phyloP scores from a whole-genome alignment of 768 basidiomycete genomes.

The Hypholoma sublateritium region DNA sequence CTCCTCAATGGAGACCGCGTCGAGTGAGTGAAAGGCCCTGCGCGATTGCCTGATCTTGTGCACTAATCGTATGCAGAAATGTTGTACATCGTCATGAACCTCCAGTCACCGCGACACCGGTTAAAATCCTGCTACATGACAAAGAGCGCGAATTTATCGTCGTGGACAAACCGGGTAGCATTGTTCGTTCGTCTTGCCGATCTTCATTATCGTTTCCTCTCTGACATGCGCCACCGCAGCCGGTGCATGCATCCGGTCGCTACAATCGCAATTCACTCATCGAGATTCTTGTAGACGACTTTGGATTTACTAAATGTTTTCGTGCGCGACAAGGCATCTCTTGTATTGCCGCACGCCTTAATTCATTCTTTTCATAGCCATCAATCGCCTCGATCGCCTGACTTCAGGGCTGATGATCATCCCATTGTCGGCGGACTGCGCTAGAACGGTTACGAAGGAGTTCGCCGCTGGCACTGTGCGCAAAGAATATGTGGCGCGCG shows the following conservation, averaged over 20 bases:
- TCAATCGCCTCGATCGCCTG: slow-evolving; percentile 90
- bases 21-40: slow-evolving; percentile 52
- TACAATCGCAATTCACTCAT: slow-evolving; percentile 88
- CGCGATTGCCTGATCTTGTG: slow-evolving; percentile 8
- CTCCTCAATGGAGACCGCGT: slow-evolving; percentile 87
- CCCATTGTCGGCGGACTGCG: slow-evolving; percentile 69
- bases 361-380: slow-evolving; percentile 52
- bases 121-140: slow-evolving; percentile 79
- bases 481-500: slow-evolving; percentile 93
- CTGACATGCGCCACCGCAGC: slow-evolving; percentile 43
- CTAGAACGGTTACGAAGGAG: slow-evolving; percentile 72
- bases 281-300: slow-evolving; percentile 82
- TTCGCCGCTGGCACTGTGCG: slow-evolving; percentile 79
- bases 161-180: slow-evolving; percentile 95
- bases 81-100: slow-evolving; percentile 97
- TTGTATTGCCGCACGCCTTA: slow-evolving; percentile 1
- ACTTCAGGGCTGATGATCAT: slow-evolving; percentile 97
- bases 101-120: slow-evolving; percentile 81
- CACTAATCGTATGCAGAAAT: slow-evolving; percentile 38
- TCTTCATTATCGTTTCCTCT: slow-evolving; percentile 7
- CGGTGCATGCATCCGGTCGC: slow-evolving; percentile 89
- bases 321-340: slow-evolving; percentile 50
- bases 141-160: slow-evolving; percentile 81
- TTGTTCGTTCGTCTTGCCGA: slow-evolving; percentile 59
- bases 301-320: slow-evolving; percentile 78